Percentiles rank a stretch among this genome's conserved stretches.
Conservation (phyloP, 2,329 filamentous ascomycete species). For the Neonectria sp. region DNA sequence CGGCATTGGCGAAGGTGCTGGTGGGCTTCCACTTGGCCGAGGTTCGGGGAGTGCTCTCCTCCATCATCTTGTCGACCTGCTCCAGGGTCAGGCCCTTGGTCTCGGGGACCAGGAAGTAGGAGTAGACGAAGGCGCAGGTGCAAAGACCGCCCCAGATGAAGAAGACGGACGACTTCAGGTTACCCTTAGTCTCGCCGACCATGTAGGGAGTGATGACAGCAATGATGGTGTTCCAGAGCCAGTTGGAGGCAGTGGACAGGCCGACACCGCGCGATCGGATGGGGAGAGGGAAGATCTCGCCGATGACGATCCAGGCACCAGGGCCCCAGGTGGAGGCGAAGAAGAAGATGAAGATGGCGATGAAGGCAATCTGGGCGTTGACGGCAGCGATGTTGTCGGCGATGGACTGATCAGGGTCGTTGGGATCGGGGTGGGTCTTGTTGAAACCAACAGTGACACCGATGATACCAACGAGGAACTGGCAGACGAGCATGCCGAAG, state of each 20-base stretch:
- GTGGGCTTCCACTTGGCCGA: constrained; percentile 83
- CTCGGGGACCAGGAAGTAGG: constrained; percentile 76
- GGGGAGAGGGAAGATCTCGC: constrained; percentile 83
- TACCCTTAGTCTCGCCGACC: constrained; percentile 65
- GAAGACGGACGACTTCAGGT: constrained; percentile 62
- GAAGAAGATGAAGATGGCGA: constrained; percentile 85
- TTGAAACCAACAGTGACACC: constrained; percentile 74
- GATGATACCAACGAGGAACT: constrained; percentile 88
- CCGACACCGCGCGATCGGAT: constrained; percentile 91
- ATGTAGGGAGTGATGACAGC: constrained; percentile 78
- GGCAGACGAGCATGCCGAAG: constrained; percentile 85
- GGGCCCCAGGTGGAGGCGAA: constrained; percentile 85
- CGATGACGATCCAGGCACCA: constrained; percentile 77
- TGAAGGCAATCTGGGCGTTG: constrained; percentile 82
- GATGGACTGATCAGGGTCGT: constrained; percentile 54
- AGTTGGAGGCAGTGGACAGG: constrained; percentile 90
- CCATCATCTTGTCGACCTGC: constrained; percentile 88
- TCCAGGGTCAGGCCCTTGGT: constrained; percentile 83
- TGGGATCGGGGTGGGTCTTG: constrained; percentile 63
- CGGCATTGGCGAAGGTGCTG: constrained; percentile 73
- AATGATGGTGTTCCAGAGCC: constrained; percentile 82
- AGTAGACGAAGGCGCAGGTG: constrained; percentile 68
- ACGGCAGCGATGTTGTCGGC: constrained; percentile 71
- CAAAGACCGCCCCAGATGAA: constrained; percentile 76
- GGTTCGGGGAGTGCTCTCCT: constrained; percentile 84